These are phyloP conservation scores for Albophoma yamanashiensis DNA, from an alignment of 2,329 filamentous ascomycete species.

Conservation along the genomic window DNA sequence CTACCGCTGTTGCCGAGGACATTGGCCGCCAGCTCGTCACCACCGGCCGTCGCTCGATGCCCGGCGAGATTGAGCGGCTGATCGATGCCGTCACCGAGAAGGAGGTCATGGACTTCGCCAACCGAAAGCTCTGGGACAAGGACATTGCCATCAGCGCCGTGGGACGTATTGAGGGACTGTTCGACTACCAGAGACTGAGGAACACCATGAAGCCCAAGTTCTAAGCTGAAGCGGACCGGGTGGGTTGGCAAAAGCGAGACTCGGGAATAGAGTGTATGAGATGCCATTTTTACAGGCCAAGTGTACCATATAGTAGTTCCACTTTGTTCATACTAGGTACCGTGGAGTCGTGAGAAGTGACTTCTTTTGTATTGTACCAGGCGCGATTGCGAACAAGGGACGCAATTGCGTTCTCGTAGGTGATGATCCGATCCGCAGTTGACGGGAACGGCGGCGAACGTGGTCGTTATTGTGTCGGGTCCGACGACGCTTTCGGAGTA, in stretches of 20 bases:
- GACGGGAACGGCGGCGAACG: not conserved
- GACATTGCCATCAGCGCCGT: slow-evolving; percentile 91
- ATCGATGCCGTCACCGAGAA: slow-evolving; percentile 86
- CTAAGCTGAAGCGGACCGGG: slow-evolving; percentile 22
- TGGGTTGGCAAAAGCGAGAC: slow-evolving; percentile 23
- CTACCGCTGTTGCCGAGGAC: slow-evolving; percentile 93
- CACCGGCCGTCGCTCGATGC: slow-evolving; percentile 82
- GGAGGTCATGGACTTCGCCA: slow-evolving; percentile 94
- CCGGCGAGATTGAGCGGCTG: slow-evolving; percentile 87
- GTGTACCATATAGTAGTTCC: slow-evolving; percentile 41
- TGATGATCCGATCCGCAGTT: not conserved
- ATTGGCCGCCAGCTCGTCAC: slow-evolving; percentile 98
- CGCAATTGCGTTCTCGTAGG: not conserved
- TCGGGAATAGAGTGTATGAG: slow-evolving; percentile 46
- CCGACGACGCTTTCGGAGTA: not conserved
- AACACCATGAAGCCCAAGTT: slow-evolving; percentile 81
- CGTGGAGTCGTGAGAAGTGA: slow-evolving; percentile 17
- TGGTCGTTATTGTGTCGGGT: not conserved
- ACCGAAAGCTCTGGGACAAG: slow-evolving; percentile 93
- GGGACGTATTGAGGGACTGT: slow-evolving; percentile 78
- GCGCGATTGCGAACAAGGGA: not conserved
- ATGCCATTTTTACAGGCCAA: slow-evolving; percentile 39
- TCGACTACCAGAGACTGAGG: slow-evolving; percentile 70
- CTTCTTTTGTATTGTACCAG: slow-evolving; percentile 4
- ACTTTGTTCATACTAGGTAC: slow-evolving; percentile 24